These are phyloP conservation scores for Coemansia sp. DNA, from an alignment of 192 early-diverging fungal species.

Conservation along the genomic window DNA sequence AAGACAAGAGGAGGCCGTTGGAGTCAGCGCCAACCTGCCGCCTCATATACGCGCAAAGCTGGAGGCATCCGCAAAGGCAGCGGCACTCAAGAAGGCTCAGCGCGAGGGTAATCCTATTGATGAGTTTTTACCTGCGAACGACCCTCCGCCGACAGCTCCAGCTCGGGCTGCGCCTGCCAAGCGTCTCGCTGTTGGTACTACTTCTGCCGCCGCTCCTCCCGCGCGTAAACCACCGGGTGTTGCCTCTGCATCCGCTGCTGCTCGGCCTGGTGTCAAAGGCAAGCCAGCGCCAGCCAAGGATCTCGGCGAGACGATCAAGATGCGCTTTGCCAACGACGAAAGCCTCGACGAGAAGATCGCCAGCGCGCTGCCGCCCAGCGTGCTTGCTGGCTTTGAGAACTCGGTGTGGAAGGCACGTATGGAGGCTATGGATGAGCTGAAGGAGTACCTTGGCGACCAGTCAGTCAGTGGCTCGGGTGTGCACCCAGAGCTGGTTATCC, in stretches of 20 bases:
- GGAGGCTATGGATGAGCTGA: slow-evolving; percentile 79
- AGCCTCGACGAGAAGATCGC: slow-evolving; percentile 62
- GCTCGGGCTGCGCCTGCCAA: slow-evolving; percentile 5
- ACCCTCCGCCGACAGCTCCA: slow-evolving; percentile 28
- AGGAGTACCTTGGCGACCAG: slow-evolving; percentile 62
- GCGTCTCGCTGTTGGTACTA: slow-evolving; percentile 20
- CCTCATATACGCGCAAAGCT: slow-evolving; percentile 54
- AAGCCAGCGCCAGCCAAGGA: slow-evolving; percentile 13
- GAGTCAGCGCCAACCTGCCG: slow-evolving; percentile 45
- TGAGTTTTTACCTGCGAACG: slow-evolving; percentile 34
- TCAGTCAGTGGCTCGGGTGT: slow-evolving; percentile 59
- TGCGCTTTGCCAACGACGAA: slow-evolving; percentile 67
- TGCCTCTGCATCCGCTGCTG: slow-evolving; percentile 26
- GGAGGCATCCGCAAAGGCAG: slow-evolving; percentile 51
- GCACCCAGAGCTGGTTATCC: slow-evolving; percentile 73
- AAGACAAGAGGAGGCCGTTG: neutral
- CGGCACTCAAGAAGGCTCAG: slow-evolving; percentile 51
- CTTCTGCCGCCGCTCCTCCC: slow-evolving; percentile 35
- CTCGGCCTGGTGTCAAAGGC: slow-evolving; percentile 34
- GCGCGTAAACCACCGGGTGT: slow-evolving; percentile 34
- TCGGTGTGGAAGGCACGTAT: slow-evolving; percentile 87
- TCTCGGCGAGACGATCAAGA: slow-evolving; percentile 67
- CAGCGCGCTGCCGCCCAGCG: slow-evolving; percentile 59
- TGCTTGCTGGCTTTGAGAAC: slow-evolving; percentile 65
- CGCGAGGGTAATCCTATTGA: slow-evolving; percentile 39